Base-by-base conservation (phyloP, 2,329 filamentous ascomycete species). In the Sporothrix sp. region DNA sequence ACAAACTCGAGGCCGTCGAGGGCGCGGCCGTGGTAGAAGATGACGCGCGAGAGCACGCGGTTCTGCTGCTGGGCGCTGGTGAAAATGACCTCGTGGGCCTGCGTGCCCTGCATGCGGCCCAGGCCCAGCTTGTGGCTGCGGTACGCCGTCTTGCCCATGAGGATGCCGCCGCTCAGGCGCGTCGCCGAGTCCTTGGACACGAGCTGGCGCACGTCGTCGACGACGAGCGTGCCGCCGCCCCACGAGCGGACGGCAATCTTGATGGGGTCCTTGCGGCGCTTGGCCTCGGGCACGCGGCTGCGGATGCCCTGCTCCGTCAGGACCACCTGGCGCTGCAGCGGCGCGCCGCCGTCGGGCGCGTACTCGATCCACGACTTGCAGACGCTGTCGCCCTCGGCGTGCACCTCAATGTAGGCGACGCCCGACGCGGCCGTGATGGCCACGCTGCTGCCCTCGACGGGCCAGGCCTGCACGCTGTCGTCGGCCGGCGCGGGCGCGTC, bases 1-100 rank as follows among this genome's bases (percentile, higher is more conserved):
- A 86, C 74, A 66, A 98, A 97, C 64, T 97, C 91, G 18, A 98
- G 66, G 0, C 93, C 93, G 63, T 95, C 85, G 11, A 97, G 63
- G 4, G 84, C 84, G 52, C 74, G 71, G 2, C 86, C 88, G 59
- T 88, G 83, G 61, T 89, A 94, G 13, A 95, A 74, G 53, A 81
- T 77, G 51, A 96, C 76, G 5, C 79, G 79, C 1, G 81, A 83
- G 55, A 97, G 71, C 27, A 95, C 75, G 56, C 89, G 84, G 28
- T 80, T 85, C 55, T 81, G 78, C 35, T 78, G 75, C 42, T 77
- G 68, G 13, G 82, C 78, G 61, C 82, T 86, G 37, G 84, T 78
- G 55, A 94, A 81, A 35, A 96, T 72, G 32, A 93, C 63, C 59
- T 96, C 83, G 35, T 87, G 74, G 2, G 81, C 73, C 61, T 82